These are phyloP conservation scores for Skeletonema menzelii DNA, from an alignment of 108 stramenopile species.

Conservation along the genomic window DNA sequence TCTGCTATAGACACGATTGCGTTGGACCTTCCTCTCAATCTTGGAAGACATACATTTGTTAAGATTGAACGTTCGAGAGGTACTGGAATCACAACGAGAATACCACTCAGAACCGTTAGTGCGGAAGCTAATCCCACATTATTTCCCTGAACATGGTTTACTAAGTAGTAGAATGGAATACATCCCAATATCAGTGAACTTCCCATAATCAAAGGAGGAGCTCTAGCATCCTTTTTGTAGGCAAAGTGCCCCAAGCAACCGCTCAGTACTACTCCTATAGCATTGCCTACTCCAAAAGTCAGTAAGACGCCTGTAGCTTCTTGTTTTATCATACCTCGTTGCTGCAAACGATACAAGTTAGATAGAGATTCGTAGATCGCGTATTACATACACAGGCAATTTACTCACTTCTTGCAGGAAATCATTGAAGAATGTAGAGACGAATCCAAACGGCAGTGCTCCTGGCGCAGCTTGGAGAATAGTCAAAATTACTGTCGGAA, in stretches of 20 bases:
- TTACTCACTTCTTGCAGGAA: slow-evolving; percentile 34
- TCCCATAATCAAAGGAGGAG: slow-evolving; percentile 47
- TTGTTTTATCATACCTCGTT: slow-evolving; percentile 50
- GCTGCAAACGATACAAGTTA: not conserved
- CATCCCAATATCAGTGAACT: slow-evolving; percentile 32
- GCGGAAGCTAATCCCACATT: slow-evolving; percentile 15
- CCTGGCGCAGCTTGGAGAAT: slow-evolving; percentile 58
- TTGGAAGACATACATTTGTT: slow-evolving; percentile 54
- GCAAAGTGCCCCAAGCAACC: slow-evolving; percentile 34
- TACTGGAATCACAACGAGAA: slow-evolving; percentile 10
- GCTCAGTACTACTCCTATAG: slow-evolving; percentile 43
- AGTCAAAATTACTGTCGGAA: slow-evolving; percentile 44
- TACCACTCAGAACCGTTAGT: slow-evolving; percentile 27
- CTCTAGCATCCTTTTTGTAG: slow-evolving; percentile 43
- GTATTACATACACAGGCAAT: not conserved
- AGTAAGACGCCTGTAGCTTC: slow-evolving; percentile 44
- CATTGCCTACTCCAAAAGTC: slow-evolving; percentile 56
- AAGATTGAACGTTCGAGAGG: slow-evolving; percentile 54
- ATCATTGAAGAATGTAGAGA: slow-evolving; percentile 54
- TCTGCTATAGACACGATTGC: slow-evolving; percentile 50
- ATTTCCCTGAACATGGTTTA: slow-evolving; percentile 30
- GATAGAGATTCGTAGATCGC: not conserved
- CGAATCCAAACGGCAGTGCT: slow-evolving; percentile 54
- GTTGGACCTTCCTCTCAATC: slow-evolving; percentile 47
- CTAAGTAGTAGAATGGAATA: slow-evolving; percentile 47